Evolutionary conservation across 352 stramenopile genomes (phyloP), one percentile per base, ranked within the genome.

Genomic region (Phytophthora europaea): DNA sequence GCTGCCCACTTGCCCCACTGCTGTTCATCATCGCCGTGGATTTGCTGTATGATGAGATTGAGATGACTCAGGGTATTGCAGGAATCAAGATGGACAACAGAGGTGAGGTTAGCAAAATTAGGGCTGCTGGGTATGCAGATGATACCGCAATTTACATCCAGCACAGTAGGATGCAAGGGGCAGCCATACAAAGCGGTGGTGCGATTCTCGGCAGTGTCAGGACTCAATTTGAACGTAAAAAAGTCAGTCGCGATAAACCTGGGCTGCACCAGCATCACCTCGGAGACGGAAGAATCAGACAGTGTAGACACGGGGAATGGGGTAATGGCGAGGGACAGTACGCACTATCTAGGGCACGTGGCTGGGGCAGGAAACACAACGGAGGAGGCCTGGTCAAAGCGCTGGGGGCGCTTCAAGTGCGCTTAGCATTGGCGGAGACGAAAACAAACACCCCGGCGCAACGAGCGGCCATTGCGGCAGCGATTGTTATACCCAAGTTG

Each of bases 1-100:
- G 36, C 3, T 73, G 58, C 18, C 66, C 57, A 9, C 23, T 65
- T 1, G 64, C 63, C 4, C 62, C 53, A 1, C 22, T 40, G 7
- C 22, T 54, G 1, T 68, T 68, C 18, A 61, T 68, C 16, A 4
- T 68, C 6, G 51, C 61, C 2, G 51, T 61, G 2, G 61, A 61
- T 53, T 4, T 68, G 7, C 7, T 68, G 2, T 61, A 55, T 15
- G 23, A 68, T 26, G 51, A 36, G 4, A 22, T 68, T 0, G 31
- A 61, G 8, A 15, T 28, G n/a, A 45, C 8, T 7, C 10, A 6
- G 8, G 6, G 33, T n/a, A 57, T n/a, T 5, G 9, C 23, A 13
- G 61, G 7, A 60, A 16, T 6, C 7, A 38, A 6, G 20, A 34
- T 45, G 22, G 18, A 8, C 3, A 6, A 4, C 5, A 34, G 57